Conservation (phyloP, 164 flowering plant genomes). For the Magnolia officinalis region DNA sequence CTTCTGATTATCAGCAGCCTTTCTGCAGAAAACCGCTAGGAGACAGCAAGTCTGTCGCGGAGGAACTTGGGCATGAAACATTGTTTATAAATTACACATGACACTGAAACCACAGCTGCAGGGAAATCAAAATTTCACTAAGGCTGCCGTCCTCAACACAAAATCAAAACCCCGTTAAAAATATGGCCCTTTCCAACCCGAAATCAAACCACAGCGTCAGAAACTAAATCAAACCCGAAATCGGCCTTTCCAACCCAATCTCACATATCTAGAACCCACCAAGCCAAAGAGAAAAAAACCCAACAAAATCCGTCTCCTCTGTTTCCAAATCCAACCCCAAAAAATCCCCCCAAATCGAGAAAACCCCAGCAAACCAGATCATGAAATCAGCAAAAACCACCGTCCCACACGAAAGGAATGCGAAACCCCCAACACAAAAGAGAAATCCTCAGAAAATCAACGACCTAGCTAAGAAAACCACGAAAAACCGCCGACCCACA, state of each 20-base stretch:
- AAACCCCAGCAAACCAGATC: not conserved
- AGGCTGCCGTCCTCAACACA: not conserved
- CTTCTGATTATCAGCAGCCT: constrained; percentile 28
- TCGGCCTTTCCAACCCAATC: constrained; percentile 1
- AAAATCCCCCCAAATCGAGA: not conserved
- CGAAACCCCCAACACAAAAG: not conserved
- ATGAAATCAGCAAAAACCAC: constrained; percentile 12
- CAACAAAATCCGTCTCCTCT: not conserved
- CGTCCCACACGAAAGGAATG: constrained; percentile 4
- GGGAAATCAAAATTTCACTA: not conserved
- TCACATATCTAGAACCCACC: not conserved
- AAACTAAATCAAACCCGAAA: not conserved
- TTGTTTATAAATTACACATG: constrained; percentile 26
- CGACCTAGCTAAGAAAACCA: not conserved
- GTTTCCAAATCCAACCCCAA: not conserved
- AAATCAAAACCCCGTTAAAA: not conserved
- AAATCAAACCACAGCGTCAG: not conserved
- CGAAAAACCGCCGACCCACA: constrained; percentile 19
- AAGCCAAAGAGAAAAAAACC: not conserved
- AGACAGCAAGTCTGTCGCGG: constrained; percentile 51
- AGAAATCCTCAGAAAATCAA: constrained; percentile 7
- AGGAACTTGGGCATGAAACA: constrained; percentile 60
- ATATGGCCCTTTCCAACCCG: not conserved
- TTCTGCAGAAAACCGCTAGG: constrained; percentile 54
- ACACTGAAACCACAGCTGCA: not conserved